Percentiles rank a stretch among this genome's conserved stretches.
These are phyloP conservation scores for Lactarius indigo DNA, from an alignment of 768 basidiomycete genomes.

Conservation along the genomic window DNA sequence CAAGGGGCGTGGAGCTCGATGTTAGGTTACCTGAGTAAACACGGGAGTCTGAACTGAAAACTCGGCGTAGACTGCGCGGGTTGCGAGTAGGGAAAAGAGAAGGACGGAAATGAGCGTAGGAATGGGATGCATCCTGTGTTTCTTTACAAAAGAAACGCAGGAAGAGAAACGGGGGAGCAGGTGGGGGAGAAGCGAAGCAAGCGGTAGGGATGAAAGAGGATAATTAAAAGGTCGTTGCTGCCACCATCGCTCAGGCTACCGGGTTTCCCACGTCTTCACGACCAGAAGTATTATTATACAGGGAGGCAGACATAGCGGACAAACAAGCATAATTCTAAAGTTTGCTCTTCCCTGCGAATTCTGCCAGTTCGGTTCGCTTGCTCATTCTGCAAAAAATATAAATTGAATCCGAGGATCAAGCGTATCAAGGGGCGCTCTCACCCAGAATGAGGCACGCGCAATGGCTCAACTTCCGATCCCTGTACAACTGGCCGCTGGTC, in stretches of 20 bases:
- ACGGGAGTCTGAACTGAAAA: slow-evolving; percentile 51
- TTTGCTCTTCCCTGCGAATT: slow-evolving; percentile 56
- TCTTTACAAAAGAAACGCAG: slow-evolving; percentile 6
- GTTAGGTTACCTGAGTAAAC: slow-evolving; percentile 47
- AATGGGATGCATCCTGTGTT: slow-evolving; percentile 67
- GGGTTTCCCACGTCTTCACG: neutral
- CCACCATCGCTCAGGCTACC: neutral
- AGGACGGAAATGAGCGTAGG: slow-evolving; percentile 72
- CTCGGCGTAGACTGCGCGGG: slow-evolving; percentile 49
- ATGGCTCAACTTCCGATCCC: slow-evolving; percentile 57
- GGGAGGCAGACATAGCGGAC: neutral
- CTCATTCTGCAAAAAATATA: slow-evolving; percentile 44
- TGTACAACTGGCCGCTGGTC: slow-evolving; percentile 55
- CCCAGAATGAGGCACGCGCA: slow-evolving; percentile 69
- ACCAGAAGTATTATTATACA: neutral
- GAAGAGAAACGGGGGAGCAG: slow-evolving; percentile 15
- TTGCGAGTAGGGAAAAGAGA: slow-evolving; percentile 58
- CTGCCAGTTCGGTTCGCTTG: slow-evolving; percentile 63
- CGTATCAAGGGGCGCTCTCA: slow-evolving; percentile 37
- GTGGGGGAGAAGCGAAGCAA: slow-evolving; percentile 29
- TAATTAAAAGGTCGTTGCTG: neutral
- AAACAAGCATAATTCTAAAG: slow-evolving; percentile 29
- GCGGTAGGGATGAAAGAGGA: slow-evolving; percentile 21
- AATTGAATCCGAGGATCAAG: slow-evolving; percentile 7
- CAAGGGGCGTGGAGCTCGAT: neutral